Evolutionary conservation across 2,329 filamentous ascomycete genomes (phyloP).

Genomic region (Lachnellula arida): DNA sequence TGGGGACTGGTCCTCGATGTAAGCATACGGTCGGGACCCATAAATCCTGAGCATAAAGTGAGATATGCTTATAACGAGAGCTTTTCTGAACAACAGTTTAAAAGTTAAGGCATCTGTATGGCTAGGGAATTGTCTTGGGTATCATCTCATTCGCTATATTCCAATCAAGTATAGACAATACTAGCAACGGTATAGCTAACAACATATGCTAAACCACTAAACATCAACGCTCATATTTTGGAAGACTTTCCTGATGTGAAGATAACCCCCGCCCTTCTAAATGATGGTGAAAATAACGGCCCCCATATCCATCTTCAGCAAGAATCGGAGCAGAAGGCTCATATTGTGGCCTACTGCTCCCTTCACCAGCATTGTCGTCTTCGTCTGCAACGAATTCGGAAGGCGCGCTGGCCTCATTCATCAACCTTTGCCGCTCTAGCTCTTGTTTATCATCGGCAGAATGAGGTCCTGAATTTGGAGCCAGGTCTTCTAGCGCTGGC

Average conservation of each 20-base stretch:
- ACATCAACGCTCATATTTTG: constrained; percentile 30
- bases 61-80: too few species aligned
- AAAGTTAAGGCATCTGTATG: too few species aligned
- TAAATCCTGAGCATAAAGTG: too few species aligned
- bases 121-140: neutral
- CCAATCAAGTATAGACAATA: neutral
- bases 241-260: constrained; percentile 23
- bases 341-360: constrained; percentile 17
- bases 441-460: constrained; percentile 66
- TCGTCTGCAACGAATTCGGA: constrained; percentile 47
- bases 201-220: neutral
- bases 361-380: constrained; percentile 30
- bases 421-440: constrained; percentile 51
- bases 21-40: too few species aligned
- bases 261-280: constrained; percentile 4
- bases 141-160: neutral
- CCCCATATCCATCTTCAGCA: constrained; percentile 46
- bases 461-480: constrained; percentile 17
- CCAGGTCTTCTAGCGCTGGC: constrained; percentile 23
- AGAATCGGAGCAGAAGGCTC: constrained; percentile 55
- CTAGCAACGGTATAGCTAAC: neutral
- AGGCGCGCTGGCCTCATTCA: constrained; percentile 50
- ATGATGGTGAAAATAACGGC: constrained; percentile 17
- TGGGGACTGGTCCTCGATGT: too few species aligned
- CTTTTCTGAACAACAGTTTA: too few species aligned